Evolutionary conservation across 2,329 filamentous ascomycete species (phyloP), one percentile per base, ranked within the genome.

Genomic region (Ascochyta clinopodiicola): DNA sequence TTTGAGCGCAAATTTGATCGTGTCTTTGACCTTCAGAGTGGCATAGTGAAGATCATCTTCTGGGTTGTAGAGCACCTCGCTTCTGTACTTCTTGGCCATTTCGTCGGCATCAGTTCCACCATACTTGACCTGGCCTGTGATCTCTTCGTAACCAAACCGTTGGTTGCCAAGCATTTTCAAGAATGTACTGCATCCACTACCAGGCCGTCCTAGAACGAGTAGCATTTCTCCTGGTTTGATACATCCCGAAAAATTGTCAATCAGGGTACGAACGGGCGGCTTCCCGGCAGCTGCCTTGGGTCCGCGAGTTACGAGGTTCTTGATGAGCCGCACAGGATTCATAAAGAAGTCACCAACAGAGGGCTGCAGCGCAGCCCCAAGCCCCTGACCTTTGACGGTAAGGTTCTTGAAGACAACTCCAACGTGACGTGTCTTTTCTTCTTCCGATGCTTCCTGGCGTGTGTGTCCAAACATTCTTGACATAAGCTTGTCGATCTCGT

Each of bases 1-100:
- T 45, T 86, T 84, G 1, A 90, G 82, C 0, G 90, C 90, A 68
- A 93, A 93, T 45, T 85, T 81, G 0, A 94, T 79, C 0, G 90
- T 94, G 61, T 91, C 83, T 1, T 88, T 86, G 10, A 93, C 89
- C 0, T 87, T 91, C 21, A 95, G 77, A n/a, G 90, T 87, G 0
- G 90, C 87, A 60, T 92, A 93, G 69, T 93, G 90, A 25, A 88
- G 81, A 69, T 92, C 89, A 25, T 88, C 86, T 75, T 94, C 90
- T 13, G 91, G 87, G 63, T 91, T 92, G 71, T 94, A 93, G 12
- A 91, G 79, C 1, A 88, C 70, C 72, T 86, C 87, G 36, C 86
- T 86, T 55, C 85, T 82, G 66, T 88, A 89, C 64, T 87, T 80
- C 59, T 83, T 80, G 3, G 68, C 73, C 80, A 84, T 83, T 13